Evolutionary conservation across 176 grass and related monocot species (phyloP).

Genomic region (Carex cristatella): DNA sequence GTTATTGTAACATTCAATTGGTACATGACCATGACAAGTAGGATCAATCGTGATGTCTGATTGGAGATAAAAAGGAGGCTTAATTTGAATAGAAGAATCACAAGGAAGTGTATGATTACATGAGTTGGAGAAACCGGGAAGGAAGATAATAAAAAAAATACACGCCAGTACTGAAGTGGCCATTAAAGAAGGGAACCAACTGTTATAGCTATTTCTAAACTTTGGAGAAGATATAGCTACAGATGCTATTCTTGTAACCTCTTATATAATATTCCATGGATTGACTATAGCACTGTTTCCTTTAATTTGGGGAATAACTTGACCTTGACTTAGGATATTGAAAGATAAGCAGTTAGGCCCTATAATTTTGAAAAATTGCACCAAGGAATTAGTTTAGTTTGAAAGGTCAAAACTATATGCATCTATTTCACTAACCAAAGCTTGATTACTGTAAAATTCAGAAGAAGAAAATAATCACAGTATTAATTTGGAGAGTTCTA

Average conservation of each 20-base stretch:
- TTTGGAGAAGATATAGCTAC: not conserved
- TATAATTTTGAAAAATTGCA: not conserved
- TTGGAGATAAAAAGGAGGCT: not conserved
- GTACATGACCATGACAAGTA: not conserved
- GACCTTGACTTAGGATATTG: not conserved
- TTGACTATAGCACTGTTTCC: not conserved
- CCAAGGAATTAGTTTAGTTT: not conserved
- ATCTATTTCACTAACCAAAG: not conserved
- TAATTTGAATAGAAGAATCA: not conserved
- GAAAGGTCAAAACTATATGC: not conserved
- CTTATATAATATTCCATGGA: not conserved
- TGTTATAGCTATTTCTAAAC: not conserved
- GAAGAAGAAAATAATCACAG: not conserved
- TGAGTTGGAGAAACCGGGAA: not conserved
- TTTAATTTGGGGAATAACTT: not conserved
- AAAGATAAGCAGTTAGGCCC: not conserved
- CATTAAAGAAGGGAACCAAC: not conserved
- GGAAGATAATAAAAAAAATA: not conserved
- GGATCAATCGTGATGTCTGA: not conserved
- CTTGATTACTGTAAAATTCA: not conserved
- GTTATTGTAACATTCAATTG: not conserved
- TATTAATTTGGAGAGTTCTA: too few relatives aligned
- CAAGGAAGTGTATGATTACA: not conserved
- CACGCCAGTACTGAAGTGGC: not conserved
- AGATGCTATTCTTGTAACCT: not conserved